Conservation (phyloP, 2,329 filamentous ascomycete genomes). For the Didymella sp. region DNA sequence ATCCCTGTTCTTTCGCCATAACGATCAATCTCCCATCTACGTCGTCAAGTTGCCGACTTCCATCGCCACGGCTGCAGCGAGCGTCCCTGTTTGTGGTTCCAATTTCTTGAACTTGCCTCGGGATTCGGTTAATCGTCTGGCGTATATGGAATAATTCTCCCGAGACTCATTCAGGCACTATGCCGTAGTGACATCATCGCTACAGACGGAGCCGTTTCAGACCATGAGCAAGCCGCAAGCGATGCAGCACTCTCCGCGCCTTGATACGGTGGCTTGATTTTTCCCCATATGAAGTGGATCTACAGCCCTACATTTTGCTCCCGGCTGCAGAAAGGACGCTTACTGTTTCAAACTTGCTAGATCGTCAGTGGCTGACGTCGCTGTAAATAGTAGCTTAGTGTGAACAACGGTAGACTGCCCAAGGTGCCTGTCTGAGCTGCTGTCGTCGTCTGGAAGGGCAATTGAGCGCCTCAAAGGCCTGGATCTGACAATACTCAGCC, state of each 20-base stretch:
- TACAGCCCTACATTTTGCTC: background rate
- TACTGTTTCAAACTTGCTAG: constrained; percentile 23
- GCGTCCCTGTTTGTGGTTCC: background rate
- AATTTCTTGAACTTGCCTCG: constrained; percentile 5
- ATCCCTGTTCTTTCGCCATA: constrained; percentile 6
- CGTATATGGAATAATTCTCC: background rate
- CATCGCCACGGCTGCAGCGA: constrained; percentile 9
- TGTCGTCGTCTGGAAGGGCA: background rate
- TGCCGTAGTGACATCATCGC: constrained; percentile 16
- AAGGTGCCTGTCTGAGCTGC: constrained; percentile 5
- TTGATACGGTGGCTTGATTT: constrained; percentile 7
- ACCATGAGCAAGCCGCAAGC: constrained; percentile 15
- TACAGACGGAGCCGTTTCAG: constrained; percentile 11
- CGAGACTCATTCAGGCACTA: constrained; percentile 1
- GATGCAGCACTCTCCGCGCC: constrained; percentile 7
- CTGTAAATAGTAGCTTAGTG: constrained; percentile 11
- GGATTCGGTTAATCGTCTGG: background rate
- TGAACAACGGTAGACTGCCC: background rate
- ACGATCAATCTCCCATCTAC: constrained; percentile 5
- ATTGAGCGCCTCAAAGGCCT: constrained; percentile 9
- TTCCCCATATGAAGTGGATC: constrained; percentile 13
- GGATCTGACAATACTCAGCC: constrained; percentile 12
- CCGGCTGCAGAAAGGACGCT: constrained; percentile 9
- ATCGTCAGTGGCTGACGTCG: constrained; percentile 17
- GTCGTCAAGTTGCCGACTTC: constrained; percentile 7